phyloP scores from a whole-genome alignment of 2,329 filamentous ascomycete genomes.

The Botrytis medusae region DNA sequence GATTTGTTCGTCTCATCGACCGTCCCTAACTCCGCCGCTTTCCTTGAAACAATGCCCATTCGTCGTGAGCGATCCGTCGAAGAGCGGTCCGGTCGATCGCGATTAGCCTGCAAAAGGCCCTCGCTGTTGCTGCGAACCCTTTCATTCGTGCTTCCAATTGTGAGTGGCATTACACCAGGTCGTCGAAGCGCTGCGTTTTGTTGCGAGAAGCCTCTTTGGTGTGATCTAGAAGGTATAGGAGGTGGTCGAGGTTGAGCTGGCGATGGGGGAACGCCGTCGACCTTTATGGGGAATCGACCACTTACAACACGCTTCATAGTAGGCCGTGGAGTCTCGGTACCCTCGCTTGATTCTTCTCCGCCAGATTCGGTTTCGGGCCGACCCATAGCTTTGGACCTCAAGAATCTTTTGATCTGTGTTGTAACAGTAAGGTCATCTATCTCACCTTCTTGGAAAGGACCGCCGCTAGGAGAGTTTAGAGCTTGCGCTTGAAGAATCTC shows the following conservation, averaged over 20 bases:
- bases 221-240: conserved; percentile 76
- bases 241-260: conserved; percentile 67
- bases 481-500: conserved; percentile 63
- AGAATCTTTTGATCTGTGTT: conserved; percentile 60
- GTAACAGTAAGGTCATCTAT: conserved; percentile 61
- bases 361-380: conserved; percentile 56
- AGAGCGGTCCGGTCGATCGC: conserved; percentile 35
- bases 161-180: conserved; percentile 69
- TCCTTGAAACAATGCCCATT: conserved; percentile 64
- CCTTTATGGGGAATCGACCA: conserved; percentile 67
- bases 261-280: conserved; percentile 73
- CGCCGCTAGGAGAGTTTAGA: conserved; percentile 53
- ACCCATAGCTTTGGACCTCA: conserved; percentile 51
- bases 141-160: conserved; percentile 69
- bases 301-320: conserved; percentile 59
- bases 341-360: conserved; percentile 67
- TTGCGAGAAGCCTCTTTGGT: conserved; percentile 73
- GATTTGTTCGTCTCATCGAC: conserved; percentile 58
- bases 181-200: conserved; percentile 63
- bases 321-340: conserved; percentile 74
- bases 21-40: conserved; percentile 59
- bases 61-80: conserved; percentile 57
- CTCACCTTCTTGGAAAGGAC: conserved; percentile 57
- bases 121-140: conserved; percentile 66
- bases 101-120: conserved; percentile 51